Evolutionary conservation across 129 eudicot species (phyloP).

Genomic region (Artemisia tridentata): DNA sequence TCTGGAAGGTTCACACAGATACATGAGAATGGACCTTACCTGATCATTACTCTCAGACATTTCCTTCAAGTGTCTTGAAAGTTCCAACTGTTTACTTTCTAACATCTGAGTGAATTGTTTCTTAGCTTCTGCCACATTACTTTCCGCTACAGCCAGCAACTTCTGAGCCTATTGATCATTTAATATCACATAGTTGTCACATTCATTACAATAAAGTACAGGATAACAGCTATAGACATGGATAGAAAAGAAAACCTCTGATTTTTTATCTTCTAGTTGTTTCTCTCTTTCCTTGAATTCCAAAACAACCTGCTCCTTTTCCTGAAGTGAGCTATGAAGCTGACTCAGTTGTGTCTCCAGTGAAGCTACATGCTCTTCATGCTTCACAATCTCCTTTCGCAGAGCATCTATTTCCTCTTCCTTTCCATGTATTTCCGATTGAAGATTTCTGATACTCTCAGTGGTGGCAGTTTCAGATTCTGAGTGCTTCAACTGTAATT

Average conservation of each 20-base stretch:
- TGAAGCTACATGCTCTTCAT: constrained; percentile 43
- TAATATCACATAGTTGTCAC: constrained; percentile 13
- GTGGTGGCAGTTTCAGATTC: constrained; percentile 57
- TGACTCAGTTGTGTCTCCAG: too few relatives aligned
- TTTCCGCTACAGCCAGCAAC: constrained; percentile 57
- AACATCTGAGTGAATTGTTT: constrained; percentile 76
- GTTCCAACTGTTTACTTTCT: constrained; percentile 74
- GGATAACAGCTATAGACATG: constrained; percentile 15
- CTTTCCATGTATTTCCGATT: constrained; percentile 2
- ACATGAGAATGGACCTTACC: constrained; percentile 40
- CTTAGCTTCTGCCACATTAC: constrained; percentile 68
- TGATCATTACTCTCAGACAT: constrained; percentile 92
- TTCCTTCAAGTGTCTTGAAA: constrained; percentile 90
- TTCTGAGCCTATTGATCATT: constrained; percentile 47
- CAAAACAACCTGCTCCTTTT: constrained; percentile 59
- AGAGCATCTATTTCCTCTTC: constrained; percentile 52
- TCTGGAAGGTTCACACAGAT: neutral
- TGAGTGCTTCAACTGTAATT: constrained; percentile 50
- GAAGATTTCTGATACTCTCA: constrained; percentile 50
- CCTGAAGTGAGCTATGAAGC: constrained; percentile 49
- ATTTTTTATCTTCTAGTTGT: too few relatives aligned
- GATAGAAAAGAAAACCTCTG: constrained; percentile 60
- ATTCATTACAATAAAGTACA: constrained; percentile 1
- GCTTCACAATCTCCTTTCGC: constrained; percentile 51
- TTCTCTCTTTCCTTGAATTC: too few relatives aligned